A percentile compares a stretch with the other conserved stretches of the same genome.
phyloP scores from a whole-genome alignment of 257 asterid species.

The Solanum piurae region DNA sequence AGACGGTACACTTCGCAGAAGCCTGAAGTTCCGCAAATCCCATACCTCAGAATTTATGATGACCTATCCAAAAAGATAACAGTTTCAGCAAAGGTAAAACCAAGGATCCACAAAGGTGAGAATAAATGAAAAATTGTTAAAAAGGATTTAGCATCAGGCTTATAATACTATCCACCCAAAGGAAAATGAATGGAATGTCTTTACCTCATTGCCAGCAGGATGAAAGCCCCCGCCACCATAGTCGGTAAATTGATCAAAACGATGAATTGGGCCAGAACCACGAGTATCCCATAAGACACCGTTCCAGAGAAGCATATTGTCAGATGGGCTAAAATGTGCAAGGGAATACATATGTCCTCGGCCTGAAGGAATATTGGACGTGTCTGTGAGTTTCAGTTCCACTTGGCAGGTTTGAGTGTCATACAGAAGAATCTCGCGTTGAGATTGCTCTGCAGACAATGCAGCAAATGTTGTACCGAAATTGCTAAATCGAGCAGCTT shows the following conservation, averaged over 20 bases:
- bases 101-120: background rate
- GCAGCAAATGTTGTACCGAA: conserved; percentile 72
- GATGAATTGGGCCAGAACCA: conserved; percentile 56
- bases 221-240: conserved; percentile 98
- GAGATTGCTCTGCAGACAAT: conserved; percentile 50
- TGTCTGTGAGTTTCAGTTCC: conserved; percentile 57
- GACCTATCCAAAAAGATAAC: conserved; percentile 37
- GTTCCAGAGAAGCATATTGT: conserved; percentile 79
- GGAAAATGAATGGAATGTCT: background rate
- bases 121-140: background rate
- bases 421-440: conserved; percentile 78
- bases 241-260: conserved; percentile 82
- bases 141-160: background rate
- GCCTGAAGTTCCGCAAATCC: conserved; percentile 86
- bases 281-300: conserved; percentile 97
- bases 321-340: conserved; percentile 80
- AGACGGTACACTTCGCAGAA: conserved; percentile 81
- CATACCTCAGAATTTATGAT: conserved; percentile 94
- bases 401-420: conserved; percentile 57
- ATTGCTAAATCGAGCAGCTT: conserved; percentile 79
- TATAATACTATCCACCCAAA: background rate
- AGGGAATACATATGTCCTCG: conserved; percentile 69
- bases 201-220: conserved; percentile 98
- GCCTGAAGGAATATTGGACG: conserved; percentile 43
- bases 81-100: background rate